Conservation (phyloP, 768 basidiomycete species). For the Rhodosporidiobolus odoratus region DNA sequence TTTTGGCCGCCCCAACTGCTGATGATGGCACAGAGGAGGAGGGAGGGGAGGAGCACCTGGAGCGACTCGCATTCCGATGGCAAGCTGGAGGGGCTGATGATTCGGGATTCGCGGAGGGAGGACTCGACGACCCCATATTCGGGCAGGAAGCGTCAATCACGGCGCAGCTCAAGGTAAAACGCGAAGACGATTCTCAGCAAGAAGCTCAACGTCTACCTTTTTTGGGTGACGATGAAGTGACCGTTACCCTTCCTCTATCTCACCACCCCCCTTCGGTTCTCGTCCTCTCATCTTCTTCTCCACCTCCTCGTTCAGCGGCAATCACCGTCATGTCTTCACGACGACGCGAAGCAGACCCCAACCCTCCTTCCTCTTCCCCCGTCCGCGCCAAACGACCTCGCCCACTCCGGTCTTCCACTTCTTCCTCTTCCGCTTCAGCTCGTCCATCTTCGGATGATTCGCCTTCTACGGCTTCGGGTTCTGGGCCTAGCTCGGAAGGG, state of each 20-base stretch:
- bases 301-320: background rate
- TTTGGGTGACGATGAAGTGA: background rate
- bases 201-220: background rate
- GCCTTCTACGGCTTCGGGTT: background rate
- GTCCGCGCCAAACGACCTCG: background rate
- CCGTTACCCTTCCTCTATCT: background rate
- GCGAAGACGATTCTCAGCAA: background rate
- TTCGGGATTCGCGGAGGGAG: conserved; percentile 17
- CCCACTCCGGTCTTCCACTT: conserved; percentile 1
- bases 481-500: background rate
- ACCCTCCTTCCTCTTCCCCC: too few species aligned
- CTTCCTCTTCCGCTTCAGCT: background rate
- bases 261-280: background rate
- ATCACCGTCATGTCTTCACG: too few species aligned
- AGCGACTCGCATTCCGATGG: background rate
- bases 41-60: background rate
- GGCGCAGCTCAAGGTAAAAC: too few species aligned
- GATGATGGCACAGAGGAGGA: background rate
- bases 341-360: too few species aligned
- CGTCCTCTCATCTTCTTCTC: background rate
- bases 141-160: too few species aligned
- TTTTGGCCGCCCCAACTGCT: too few species aligned
- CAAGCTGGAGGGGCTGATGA: conserved; percentile 12
- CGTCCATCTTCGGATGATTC: background rate
- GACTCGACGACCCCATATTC: background rate